Conservation (phyloP, 257 asterid species). For the Dorcoceras hygrometricum region DNA sequence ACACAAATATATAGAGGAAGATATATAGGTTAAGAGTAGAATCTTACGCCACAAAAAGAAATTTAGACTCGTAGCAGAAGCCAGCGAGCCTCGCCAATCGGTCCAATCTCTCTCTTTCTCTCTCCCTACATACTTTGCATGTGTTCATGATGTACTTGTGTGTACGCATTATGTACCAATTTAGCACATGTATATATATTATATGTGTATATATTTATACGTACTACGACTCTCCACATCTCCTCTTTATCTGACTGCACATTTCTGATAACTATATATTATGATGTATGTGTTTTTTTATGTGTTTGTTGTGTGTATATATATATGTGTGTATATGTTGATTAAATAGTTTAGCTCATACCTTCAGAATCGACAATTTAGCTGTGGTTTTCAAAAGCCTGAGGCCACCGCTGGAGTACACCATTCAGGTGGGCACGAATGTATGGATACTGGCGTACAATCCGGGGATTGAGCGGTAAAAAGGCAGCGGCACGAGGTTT, state of each 20-base stretch:
- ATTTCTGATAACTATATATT: too few species aligned
- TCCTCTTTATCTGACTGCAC: neutral
- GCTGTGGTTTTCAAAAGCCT: constrained; percentile 26
- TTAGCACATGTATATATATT: neutral
- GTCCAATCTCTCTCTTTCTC: constrained; percentile 32
- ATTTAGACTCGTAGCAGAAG: too few species aligned
- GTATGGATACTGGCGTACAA: constrained; percentile 63
- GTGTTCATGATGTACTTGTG: neutral
- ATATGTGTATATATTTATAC: neutral
- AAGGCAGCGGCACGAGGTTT: constrained; percentile 58
- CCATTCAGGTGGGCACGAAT: constrained; percentile 68
- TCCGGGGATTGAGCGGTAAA: constrained; percentile 45
- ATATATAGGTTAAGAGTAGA: too few species aligned
- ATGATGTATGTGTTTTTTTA: too few species aligned
- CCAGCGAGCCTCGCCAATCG: constrained; percentile 14
- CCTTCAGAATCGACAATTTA: constrained; percentile 21
- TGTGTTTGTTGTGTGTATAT: too few species aligned
- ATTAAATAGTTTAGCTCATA: too few species aligned
- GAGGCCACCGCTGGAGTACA: constrained; percentile 51
- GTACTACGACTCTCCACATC: neutral
- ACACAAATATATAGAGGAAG: too few species aligned
- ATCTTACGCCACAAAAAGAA: too few species aligned
- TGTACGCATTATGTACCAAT: neutral
- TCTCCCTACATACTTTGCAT: neutral
- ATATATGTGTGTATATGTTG: too few species aligned